phyloP scores from a whole-genome alignment of 306 rosid species.

The Vigna unguiculata region DNA sequence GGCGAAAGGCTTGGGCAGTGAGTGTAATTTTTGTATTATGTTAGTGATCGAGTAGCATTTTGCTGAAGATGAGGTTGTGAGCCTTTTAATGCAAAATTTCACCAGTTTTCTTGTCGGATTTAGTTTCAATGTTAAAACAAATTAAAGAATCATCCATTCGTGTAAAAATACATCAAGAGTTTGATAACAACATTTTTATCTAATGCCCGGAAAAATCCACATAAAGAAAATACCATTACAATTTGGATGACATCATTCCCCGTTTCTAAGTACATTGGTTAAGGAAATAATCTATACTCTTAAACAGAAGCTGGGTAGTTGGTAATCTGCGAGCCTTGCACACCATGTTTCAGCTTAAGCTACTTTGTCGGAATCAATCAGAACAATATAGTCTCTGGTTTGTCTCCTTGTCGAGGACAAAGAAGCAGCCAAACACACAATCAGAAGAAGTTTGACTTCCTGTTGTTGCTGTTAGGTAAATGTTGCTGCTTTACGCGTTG shows the following conservation, averaged over 20 bases:
- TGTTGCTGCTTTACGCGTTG: constrained; percentile 62
- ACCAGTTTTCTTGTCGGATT: neutral
- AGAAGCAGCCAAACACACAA: neutral
- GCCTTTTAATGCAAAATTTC: constrained; percentile 16
- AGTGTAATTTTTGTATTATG: constrained; percentile 48
- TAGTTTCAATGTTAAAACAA: neutral
- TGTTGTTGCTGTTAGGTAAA: constrained; percentile 39
- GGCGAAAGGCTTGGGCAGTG: constrained; percentile 50
- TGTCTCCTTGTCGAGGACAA: constrained; percentile 19
- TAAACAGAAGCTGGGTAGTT: constrained; percentile 21
- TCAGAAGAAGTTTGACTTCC: constrained; percentile 14
- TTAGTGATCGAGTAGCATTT: constrained; percentile 45
- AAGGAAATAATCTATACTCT: constrained; percentile 19
- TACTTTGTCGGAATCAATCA: constrained; percentile 23
- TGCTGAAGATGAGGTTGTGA: constrained; percentile 37
- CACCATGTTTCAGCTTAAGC: constrained; percentile 18
- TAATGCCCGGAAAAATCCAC: neutral
- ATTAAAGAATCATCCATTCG: neutral
- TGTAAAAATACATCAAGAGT: neutral
- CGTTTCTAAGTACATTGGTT: neutral
- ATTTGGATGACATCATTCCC: neutral
- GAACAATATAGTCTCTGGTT: constrained; percentile 19
- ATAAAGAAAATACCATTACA: constrained; percentile 1
- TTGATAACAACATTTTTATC: neutral
- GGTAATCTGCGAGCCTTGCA: neutral